These are phyloP conservation scores for Solanum ahanhuiri DNA, from an alignment of 257 asterid genomes.

Conservation along the genomic window DNA sequence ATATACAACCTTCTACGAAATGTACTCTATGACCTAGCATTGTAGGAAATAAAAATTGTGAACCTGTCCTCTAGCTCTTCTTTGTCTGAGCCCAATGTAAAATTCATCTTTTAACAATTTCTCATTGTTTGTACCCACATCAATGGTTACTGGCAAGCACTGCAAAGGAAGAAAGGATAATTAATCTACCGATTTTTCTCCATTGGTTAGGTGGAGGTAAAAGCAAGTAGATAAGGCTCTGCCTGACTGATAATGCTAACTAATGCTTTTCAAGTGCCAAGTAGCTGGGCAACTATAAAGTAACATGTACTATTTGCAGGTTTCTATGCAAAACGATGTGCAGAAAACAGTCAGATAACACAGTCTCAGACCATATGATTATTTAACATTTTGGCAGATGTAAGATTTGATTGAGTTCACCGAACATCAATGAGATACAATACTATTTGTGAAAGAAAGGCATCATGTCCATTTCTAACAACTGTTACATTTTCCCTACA, in stretches of 20 bases:
- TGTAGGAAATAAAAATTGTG: background rate
- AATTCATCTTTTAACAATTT: conserved; percentile 55
- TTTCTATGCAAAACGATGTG: background rate
- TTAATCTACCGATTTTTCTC: background rate
- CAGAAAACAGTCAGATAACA: background rate
- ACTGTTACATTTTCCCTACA: background rate
- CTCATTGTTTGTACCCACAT: conserved; percentile 75
- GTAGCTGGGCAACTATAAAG: background rate
- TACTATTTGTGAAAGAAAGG: background rate
- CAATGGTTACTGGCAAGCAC: conserved; percentile 81
- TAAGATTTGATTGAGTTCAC: background rate
- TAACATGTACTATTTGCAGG: background rate
- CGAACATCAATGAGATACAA: background rate
- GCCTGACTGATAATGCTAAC: background rate
- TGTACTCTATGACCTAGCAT: background rate
- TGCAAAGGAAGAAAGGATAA: conserved; percentile 9
- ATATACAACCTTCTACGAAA: background rate
- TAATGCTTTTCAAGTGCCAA: background rate
- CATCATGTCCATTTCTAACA: background rate
- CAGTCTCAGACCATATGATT: background rate
- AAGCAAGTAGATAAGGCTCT: background rate
- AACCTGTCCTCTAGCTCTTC: conserved; percentile 72
- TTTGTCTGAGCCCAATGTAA: conserved; percentile 61
- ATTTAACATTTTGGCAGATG: background rate
- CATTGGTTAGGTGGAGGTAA: background rate